phyloP scores from a whole-genome alignment of 2,329 filamentous ascomycete species.

The Colletotrichum gloeosporioides region DNA sequence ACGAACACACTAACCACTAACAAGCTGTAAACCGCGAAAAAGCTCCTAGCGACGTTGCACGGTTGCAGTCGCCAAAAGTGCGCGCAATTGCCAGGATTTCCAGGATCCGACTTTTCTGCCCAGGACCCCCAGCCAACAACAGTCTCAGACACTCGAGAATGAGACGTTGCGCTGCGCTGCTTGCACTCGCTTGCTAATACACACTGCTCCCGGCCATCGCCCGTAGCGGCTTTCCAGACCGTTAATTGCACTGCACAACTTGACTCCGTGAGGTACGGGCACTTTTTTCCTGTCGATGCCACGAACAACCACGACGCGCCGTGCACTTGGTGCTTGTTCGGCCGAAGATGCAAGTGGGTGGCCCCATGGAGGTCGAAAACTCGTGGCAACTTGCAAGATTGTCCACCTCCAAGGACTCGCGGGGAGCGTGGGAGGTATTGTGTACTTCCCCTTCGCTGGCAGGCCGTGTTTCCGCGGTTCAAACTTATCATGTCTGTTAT shows the following conservation, averaged over 20 bases:
- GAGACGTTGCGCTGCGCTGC: neutral
- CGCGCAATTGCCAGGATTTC: neutral
- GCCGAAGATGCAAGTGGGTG: neutral
- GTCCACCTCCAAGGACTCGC: neutral
- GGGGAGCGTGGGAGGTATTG: neutral
- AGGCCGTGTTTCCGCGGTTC: slow-evolving; percentile 1
- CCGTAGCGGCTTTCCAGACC: neutral
- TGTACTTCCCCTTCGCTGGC: neutral
- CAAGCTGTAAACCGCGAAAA: neutral
- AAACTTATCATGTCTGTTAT: slow-evolving; percentile 10
- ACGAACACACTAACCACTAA: neutral
- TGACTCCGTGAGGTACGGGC: neutral
- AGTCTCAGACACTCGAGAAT: neutral
- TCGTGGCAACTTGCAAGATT: neutral
- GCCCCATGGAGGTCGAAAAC: neutral
- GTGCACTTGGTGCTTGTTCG: neutral
- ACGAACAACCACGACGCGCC: neutral
- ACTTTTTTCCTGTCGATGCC: neutral
- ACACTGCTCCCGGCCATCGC: neutral
- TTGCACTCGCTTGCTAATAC: neutral
- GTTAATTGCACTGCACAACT: neutral
- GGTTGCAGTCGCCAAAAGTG: slow-evolving; percentile 10
- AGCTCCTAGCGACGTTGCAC: slow-evolving; percentile 11
- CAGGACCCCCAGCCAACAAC: neutral
- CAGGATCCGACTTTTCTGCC: neutral